These are phyloP conservation scores for Tuber borchii DNA, from an alignment of 495 filamentous ascomycete species.

Conservation along the genomic window DNA sequence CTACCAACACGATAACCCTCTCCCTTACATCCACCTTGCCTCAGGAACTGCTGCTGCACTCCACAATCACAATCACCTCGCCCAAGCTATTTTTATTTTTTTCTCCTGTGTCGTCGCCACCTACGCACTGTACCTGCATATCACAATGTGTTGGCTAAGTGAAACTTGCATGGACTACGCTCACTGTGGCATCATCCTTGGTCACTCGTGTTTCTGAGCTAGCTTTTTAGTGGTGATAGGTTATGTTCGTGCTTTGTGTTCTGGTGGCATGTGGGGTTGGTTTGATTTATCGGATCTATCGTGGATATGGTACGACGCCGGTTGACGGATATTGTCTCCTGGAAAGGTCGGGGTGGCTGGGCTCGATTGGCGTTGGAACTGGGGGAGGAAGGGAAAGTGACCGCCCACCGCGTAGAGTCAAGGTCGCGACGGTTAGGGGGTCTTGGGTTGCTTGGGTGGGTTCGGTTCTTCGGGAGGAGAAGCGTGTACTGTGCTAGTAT, in stretches of 20 bases:
- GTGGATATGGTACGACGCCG: neutral
- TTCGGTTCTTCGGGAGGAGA: neutral
- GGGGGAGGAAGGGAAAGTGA: neutral
- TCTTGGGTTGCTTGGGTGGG: neutral
- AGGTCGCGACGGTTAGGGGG: neutral
- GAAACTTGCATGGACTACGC: neutral
- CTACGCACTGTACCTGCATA: neutral
- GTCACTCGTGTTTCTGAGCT: neutral
- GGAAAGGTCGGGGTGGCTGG: neutral
- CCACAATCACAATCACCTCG: neutral
- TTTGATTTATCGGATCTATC: neutral
- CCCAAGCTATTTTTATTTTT: neutral
- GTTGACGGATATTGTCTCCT: neutral
- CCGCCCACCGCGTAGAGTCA: neutral
- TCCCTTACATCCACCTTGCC: neutral
- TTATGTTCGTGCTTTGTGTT: neutral
- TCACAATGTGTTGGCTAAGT: neutral
- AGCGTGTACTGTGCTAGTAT: neutral
- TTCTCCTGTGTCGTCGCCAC: neutral
- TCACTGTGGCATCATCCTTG: neutral
- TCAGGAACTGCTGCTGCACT: neutral
- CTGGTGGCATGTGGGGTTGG: neutral
- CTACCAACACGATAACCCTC: neutral
- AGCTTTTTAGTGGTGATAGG: neutral
- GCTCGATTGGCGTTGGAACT: neutral